Evolutionary conservation across 2,329 filamentous ascomycete species (phyloP).

Genomic region (Alternaria triticina): DNA sequence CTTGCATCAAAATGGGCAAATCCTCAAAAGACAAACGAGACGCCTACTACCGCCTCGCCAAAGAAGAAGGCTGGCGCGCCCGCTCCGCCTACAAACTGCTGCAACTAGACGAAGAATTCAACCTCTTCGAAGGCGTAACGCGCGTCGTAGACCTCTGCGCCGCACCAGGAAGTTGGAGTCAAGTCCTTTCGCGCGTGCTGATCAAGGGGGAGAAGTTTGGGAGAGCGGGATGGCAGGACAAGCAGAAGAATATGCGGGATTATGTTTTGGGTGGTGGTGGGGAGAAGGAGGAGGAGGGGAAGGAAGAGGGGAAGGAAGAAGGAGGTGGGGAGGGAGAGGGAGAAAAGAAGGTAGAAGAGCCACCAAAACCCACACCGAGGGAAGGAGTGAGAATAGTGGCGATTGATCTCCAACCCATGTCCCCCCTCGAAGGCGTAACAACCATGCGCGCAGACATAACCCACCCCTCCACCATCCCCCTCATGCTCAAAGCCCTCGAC

Average conservation of each 20-base stretch:
- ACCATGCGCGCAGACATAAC: conserved; percentile 96
- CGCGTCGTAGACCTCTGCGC: conserved; percentile 96
- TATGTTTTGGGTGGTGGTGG: conserved; percentile 57
- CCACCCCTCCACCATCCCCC: conserved; percentile 90
- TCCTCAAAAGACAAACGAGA: conserved; percentile 99
- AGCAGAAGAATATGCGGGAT: conserved; percentile 71
- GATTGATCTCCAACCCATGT: conserved; percentile 96
- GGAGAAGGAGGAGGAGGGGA: conserved; percentile 17
- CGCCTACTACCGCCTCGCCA: conserved; percentile 95
- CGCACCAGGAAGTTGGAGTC: conserved; percentile 95
- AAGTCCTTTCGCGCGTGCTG: conserved; percentile 89
- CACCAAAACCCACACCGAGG: conserved; percentile 53
- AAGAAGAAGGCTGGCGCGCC: conserved; percentile 98
- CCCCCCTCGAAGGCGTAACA: conserved; percentile 87
- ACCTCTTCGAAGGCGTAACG: conserved; percentile 87
- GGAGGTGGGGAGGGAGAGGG: conserved; percentile 13
- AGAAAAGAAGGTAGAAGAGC: conserved; percentile 21
- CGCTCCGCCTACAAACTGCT: conserved; percentile 96
- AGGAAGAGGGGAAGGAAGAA: conserved; percentile 21
- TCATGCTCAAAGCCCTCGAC: conserved; percentile 85
- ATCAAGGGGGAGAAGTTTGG: conserved; percentile 95
- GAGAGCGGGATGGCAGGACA: conserved; percentile 83
- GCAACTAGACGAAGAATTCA: conserved; percentile 95
- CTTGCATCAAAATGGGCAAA: conserved; percentile 97
- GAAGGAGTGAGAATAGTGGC: conserved; percentile 90